phyloP scores from a whole-genome alignment of 305 asterid genomes.

The Fraxinus sp. region DNA sequence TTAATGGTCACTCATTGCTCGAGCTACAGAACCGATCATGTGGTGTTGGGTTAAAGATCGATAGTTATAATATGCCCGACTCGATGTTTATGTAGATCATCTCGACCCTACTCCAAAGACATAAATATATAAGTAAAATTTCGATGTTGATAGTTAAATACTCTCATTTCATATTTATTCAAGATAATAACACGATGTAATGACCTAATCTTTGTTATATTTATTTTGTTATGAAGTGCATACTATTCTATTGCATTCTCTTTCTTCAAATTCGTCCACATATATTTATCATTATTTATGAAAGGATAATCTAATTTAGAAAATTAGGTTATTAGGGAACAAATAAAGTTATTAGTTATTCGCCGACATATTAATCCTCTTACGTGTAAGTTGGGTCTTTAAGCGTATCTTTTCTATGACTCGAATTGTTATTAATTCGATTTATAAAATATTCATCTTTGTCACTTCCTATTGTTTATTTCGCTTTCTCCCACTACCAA shows the following conservation, averaged over 20 bases:
- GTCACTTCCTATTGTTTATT: neutral
- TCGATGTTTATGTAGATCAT: neutral
- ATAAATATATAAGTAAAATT: no score
- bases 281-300: neutral
- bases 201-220: neutral
- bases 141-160: neutral
- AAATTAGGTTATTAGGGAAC: neutral
- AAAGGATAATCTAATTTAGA: neutral
- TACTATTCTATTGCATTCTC: neutral
- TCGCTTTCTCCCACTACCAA: neutral
- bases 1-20: neutral
- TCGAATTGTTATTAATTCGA: neutral
- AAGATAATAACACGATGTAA: neutral
- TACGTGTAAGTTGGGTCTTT: neutral
- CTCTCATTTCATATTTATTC: no score
- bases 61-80: neutral
- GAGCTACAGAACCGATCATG: neutral
- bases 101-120: neutral
- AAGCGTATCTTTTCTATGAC: neutral
- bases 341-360: neutral
- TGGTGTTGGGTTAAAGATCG: neutral
- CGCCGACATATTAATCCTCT: neutral
- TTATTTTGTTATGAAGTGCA: neutral
- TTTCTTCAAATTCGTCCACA: neutral
- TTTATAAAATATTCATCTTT: neutral